Conservation (phyloP, 108 stramenopile genomes). For the Schizochytrium sp. region DNA sequence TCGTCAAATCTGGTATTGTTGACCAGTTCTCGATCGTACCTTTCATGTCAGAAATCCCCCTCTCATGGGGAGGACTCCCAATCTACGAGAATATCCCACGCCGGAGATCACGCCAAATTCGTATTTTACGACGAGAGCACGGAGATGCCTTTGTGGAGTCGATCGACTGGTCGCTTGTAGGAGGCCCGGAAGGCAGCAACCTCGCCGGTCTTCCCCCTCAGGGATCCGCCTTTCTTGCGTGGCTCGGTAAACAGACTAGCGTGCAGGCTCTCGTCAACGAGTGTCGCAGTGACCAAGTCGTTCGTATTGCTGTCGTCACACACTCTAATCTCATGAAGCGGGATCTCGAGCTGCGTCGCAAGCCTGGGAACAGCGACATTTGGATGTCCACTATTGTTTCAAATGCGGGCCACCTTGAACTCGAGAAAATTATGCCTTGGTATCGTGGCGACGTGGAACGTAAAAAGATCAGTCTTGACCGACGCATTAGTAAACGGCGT, state of each 20-base stretch:
- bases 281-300: not conserved
- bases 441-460: not conserved
- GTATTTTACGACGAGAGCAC: not conserved
- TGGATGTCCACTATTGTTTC: not conserved
- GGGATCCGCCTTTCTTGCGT: not conserved
- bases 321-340: not conserved
- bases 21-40: not conserved
- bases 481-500: no score
- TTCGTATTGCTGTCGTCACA: not conserved
- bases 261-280: not conserved
- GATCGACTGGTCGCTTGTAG: conserved; percentile 16
- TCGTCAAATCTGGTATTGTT: not conserved
- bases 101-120: not conserved
- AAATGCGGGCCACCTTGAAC: not conserved
- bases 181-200: not conserved
- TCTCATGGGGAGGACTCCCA: not conserved
- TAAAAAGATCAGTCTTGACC: not conserved
- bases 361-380: not conserved
- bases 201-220: not conserved
- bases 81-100: not conserved
- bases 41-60: not conserved
- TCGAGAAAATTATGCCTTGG: not conserved
- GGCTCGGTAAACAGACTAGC: not conserved
- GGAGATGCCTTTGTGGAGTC: not conserved
- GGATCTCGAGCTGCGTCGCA: not conserved